A percentile compares a stretch with the other conserved stretches of the same genome.
Conservation (phyloP, 805 yeast species). For the Cyberlindnera samutprakarnensis region DNA sequence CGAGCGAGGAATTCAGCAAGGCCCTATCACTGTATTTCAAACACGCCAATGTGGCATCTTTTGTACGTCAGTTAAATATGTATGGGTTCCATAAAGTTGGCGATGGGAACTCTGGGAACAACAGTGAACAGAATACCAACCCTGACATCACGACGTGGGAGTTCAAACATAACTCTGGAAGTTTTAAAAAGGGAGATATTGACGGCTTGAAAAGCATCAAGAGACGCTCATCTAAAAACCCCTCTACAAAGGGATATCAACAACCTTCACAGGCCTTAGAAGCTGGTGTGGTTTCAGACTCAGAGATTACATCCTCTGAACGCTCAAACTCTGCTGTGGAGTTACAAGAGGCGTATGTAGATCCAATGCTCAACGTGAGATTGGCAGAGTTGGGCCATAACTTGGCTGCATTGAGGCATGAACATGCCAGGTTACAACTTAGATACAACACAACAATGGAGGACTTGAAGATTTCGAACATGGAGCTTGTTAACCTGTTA, state of each 20-base stretch:
- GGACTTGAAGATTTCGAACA: constrained; percentile 40
- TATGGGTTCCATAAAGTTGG: constrained; percentile 59
- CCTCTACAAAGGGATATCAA: constrained; percentile 11
- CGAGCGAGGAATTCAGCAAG: constrained; percentile 81
- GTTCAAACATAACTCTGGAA: constrained; percentile 75
- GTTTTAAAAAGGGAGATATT: constrained; percentile 74
- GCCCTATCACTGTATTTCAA: constrained; percentile 61
- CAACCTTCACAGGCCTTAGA: constrained; percentile 4
- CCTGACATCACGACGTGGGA: constrained; percentile 56
- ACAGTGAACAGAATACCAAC: not conserved
- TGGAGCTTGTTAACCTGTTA: constrained; percentile 44
- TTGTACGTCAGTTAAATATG: constrained; percentile 75
- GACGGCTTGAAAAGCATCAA: constrained; percentile 70
- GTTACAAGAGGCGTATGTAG: constrained; percentile 6
- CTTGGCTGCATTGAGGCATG: constrained; percentile 31
- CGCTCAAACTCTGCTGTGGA: constrained; percentile 16
- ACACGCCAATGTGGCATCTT: constrained; percentile 74
- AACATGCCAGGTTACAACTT: constrained; percentile 33
- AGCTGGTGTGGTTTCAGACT: constrained; percentile 16
- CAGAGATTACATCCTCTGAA: constrained; percentile 16
- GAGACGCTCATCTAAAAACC: constrained; percentile 53
- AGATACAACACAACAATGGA: constrained; percentile 41
- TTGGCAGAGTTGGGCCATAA: constrained; percentile 32
- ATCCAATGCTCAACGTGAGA: constrained; percentile 20
- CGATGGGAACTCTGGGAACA: constrained; percentile 9